Percentiles rank a stretch among this genome's conserved stretches.
These are phyloP conservation scores for Leishmania amazonensis DNA, from an alignment of 208 protist genomes.

Conservation along the genomic window DNA sequence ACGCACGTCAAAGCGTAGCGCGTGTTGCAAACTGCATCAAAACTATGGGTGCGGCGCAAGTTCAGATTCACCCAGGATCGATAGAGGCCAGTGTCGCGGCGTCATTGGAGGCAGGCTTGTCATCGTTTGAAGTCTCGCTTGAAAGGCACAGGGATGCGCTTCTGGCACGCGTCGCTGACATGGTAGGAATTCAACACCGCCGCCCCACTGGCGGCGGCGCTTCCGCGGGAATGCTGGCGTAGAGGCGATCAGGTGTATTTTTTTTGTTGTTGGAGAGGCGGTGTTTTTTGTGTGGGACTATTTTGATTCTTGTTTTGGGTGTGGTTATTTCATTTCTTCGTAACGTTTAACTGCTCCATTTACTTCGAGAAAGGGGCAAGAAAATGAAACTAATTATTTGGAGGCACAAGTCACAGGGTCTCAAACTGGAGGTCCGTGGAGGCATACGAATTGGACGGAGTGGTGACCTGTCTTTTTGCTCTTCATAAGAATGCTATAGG, in stretches of 20 bases:
- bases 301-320: no score
- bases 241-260: not conserved
- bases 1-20: constrained; percentile 47
- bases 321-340: not conserved
- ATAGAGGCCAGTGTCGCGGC: constrained; percentile 58
- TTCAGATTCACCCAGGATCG: constrained; percentile 62
- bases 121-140: constrained; percentile 59
- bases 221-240: not conserved
- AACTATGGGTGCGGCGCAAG: constrained; percentile 37
- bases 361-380: not conserved
- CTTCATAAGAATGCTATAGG: not conserved
- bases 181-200: constrained; percentile 28
- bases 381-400: not conserved
- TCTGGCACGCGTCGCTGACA: constrained; percentile 21
- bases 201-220: not conserved
- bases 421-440: not conserved
- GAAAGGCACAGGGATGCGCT: constrained; percentile 30
- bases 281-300: not conserved
- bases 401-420: not conserved
- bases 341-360: not conserved
- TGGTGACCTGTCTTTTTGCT: not conserved
- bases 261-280: not conserved
- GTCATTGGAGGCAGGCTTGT: constrained; percentile 55
- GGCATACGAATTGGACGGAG: not conserved
- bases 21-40: constrained; percentile 83